Conservation (phyloP, 2,329 filamentous ascomycete species). For the Aureobasidium sp. region DNA sequence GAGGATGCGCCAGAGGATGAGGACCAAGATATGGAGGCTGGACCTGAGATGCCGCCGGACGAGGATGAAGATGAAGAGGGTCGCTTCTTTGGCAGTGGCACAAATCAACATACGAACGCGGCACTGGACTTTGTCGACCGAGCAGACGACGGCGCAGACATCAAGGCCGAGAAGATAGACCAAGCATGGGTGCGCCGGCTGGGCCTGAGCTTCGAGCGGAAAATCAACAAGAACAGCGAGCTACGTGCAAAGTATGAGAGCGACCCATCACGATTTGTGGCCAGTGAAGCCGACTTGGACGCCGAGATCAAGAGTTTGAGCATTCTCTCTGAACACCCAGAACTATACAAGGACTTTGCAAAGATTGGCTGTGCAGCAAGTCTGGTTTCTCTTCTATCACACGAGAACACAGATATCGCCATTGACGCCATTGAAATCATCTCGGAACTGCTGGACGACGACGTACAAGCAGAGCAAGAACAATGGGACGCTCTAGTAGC, state of each 20-base stretch:
- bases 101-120: conserved; percentile 81
- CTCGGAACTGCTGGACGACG: conserved; percentile 92
- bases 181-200: conserved; percentile 83
- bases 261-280: conserved; percentile 84
- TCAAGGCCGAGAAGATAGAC: conserved; percentile 81
- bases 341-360: conserved; percentile 84
- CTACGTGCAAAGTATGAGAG: conserved; percentile 86
- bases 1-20: conserved; percentile 47
- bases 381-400: conserved; percentile 83
- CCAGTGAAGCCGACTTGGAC: conserved; percentile 89
- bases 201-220: conserved; percentile 87
- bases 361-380: conserved; percentile 73
- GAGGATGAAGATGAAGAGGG: conserved; percentile 84
- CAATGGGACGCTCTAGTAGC: conserved; percentile 83
- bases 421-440: conserved; percentile 93
- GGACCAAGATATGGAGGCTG: conserved; percentile 36
- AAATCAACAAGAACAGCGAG: conserved; percentile 91
- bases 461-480: conserved; percentile 81
- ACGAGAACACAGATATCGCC: conserved; percentile 98
- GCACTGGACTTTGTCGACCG: conserved; percentile 91
- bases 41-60: conserved; percentile 32
- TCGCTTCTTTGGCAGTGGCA: conserved; percentile 94
- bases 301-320: conserved; percentile 87
- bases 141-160: conserved; percentile 60
- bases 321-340: conserved; percentile 86